These are phyloP conservation scores for Yarrowia phangngaensis DNA, from an alignment of 805 yeast species.

Conservation along the genomic window DNA sequence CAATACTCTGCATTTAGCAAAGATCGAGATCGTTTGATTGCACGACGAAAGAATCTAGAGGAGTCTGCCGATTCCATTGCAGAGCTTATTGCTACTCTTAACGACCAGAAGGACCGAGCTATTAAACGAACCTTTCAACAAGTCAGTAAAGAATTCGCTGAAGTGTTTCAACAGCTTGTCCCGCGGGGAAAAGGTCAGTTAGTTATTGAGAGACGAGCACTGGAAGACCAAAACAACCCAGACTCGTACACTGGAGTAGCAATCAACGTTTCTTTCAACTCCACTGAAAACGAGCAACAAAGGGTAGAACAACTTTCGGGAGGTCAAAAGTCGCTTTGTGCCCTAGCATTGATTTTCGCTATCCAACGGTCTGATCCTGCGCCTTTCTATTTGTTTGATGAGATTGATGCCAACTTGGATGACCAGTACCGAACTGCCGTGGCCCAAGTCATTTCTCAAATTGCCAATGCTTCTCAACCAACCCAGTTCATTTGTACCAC, in stretches of 20 bases:
- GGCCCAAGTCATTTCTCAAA: conserved; percentile 63
- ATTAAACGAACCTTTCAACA: conserved; percentile 71
- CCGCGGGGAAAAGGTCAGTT: conserved; percentile 78
- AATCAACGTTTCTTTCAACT: conserved; percentile 83
- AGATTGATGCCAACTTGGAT: conserved; percentile 93
- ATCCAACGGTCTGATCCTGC: conserved; percentile 96
- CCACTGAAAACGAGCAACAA: conserved; percentile 78
- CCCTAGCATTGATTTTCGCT: conserved; percentile 87
- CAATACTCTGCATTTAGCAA: conserved; percentile 69
- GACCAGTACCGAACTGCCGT: conserved; percentile 87
- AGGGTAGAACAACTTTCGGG: conserved; percentile 90
- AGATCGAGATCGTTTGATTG: conserved; percentile 63
- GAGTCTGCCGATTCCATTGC: conserved; percentile 70
- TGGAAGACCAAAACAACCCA: conserved; percentile 24
- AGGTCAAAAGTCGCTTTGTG: conserved; percentile 96
- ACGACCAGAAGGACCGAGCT: conserved; percentile 76
- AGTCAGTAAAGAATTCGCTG: conserved; percentile 68
- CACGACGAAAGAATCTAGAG: conserved; percentile 65
- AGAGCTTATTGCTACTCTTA: conserved; percentile 62
- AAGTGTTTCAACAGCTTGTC: conserved; percentile 73
- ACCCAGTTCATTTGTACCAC: conserved; percentile 97
- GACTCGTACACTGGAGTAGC: conserved; percentile 66
- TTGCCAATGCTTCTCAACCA: conserved; percentile 46
- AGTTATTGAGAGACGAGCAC: conserved; percentile 51
- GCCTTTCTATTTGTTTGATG: conserved; percentile 93